A percentile compares a stretch with the other conserved stretches of the same genome.
Evolutionary conservation across 1,139 yeast genomes (phyloP).

Genomic region (Saccharomyces hybrid): DNA sequence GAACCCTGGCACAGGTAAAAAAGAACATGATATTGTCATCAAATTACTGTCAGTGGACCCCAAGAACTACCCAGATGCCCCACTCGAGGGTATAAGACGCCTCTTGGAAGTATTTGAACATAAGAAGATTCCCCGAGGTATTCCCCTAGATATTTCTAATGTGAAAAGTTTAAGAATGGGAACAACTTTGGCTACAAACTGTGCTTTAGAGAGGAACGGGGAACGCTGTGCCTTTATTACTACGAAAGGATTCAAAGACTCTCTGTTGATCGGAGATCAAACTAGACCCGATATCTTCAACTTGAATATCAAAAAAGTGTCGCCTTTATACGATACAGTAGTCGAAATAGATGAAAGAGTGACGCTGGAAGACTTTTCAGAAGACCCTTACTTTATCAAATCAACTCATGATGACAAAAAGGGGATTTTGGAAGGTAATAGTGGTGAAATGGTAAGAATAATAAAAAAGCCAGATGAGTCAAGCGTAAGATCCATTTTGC

Average conservation of each 20-base stretch:
- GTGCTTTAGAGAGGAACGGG: constrained; percentile 50
- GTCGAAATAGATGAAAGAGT: constrained; percentile 65
- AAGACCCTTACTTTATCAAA: constrained; percentile 40
- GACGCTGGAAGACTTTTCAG: constrained; percentile 59
- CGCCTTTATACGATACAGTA: constrained; percentile 54
- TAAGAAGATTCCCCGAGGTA: constrained; percentile 43
- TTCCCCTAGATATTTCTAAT: constrained; percentile 39
- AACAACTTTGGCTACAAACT: constrained; percentile 76
- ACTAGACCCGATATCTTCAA: constrained; percentile 61
- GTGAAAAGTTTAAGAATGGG: constrained; percentile 65
- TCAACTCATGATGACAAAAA: constrained; percentile 28
- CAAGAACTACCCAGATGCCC: constrained; percentile 77
- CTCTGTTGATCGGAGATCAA: constrained; percentile 62
- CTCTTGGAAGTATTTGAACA: constrained; percentile 55
- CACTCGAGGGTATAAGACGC: constrained; percentile 81
- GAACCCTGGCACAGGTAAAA: constrained; percentile 36
- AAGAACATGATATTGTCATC: constrained; percentile 46
- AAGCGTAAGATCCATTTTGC: constrained; percentile 37
- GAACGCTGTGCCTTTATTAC: constrained; percentile 45
- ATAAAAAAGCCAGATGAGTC: constrained; percentile 41
- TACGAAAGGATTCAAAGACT: constrained; percentile 49
- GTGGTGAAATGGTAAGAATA: constrained; percentile 58
- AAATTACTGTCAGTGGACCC: constrained; percentile 85
- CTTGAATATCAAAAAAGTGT: constrained; percentile 50
- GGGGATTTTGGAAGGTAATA: constrained; percentile 42